These are phyloP conservation scores for Tuber magnatum DNA, from an alignment of 495 filamentous ascomycete genomes.

Conservation along the genomic window DNA sequence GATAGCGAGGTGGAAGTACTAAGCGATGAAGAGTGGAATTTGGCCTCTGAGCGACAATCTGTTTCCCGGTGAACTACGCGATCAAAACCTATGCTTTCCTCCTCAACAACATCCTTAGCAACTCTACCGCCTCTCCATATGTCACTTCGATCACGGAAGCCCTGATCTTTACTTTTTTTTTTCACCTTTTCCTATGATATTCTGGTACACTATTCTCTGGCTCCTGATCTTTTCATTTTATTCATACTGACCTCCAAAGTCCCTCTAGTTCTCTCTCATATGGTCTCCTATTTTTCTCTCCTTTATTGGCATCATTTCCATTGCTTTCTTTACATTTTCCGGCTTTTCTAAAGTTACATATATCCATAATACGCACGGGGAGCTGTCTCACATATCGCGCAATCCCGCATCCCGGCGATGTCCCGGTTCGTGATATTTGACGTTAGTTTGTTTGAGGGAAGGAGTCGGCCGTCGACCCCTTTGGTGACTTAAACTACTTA, in stretches of 20 bases:
- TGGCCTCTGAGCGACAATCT: not conserved
- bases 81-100: not conserved
- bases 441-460: too few species aligned
- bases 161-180: not conserved
- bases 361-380: not conserved
- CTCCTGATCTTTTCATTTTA: not conserved
- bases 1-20: not conserved
- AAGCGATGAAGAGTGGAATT: not conserved
- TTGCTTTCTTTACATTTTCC: not conserved
- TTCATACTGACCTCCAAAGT: not conserved
- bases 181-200: not conserved
- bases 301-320: not conserved
- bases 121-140: not conserved
- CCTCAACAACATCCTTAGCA: not conserved
- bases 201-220: not conserved
- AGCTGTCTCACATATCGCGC: not conserved
- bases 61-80: not conserved
- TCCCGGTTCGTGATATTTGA: not conserved
- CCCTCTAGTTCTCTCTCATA: not conserved
- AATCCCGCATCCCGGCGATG: not conserved
- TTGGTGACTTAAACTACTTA: too few species aligned
- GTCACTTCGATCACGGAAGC: not conserved
- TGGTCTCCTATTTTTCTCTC: not conserved
- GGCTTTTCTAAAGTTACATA: not conserved
- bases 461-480: too few species aligned